Evolutionary conservation across 1,284 basidiomycete species (phyloP).

Genomic region (Trametes pubescens): DNA sequence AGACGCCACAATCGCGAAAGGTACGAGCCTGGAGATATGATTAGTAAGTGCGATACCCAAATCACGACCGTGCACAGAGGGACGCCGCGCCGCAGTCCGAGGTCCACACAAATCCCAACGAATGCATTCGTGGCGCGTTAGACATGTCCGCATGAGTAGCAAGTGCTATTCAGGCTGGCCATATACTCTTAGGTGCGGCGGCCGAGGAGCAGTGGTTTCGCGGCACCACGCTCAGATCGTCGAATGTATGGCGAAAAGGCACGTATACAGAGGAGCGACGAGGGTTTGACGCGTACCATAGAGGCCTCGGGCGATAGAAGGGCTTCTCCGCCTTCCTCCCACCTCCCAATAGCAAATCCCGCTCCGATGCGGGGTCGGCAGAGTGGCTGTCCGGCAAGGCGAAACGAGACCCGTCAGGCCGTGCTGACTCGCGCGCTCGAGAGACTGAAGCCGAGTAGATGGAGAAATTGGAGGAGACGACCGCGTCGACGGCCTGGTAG

Average conservation of each 20-base stretch:
- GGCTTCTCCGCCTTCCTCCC: constrained; percentile 54
- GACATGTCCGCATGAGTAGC: too few species aligned
- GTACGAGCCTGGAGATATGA: constrained; percentile 65
- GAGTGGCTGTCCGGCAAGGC: constrained; percentile 14
- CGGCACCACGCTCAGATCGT: too few species aligned
- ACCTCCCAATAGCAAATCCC: constrained; percentile 43
- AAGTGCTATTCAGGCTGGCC: too few species aligned
- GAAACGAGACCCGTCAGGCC: constrained; percentile 1
- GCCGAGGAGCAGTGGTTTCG: too few species aligned
- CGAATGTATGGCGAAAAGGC: neutral
- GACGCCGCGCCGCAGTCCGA: neutral
- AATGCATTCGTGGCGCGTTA: too few species aligned
- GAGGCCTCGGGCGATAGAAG: constrained; percentile 70
- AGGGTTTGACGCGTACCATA: constrained; percentile 54
- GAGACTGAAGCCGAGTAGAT: constrained; percentile 38
- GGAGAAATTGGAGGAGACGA: constrained; percentile 40
- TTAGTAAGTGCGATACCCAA: neutral
- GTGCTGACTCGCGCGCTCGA: constrained; percentile 28
- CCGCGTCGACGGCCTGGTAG: constrained; percentile 39
- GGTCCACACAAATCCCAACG: neutral
- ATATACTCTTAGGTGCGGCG: too few species aligned
- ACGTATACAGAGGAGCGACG: neutral
- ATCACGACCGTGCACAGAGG: neutral
- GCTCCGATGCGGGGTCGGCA: constrained; percentile 36
- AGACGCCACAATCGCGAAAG: constrained; percentile 72